phyloP scores from a whole-genome alignment of 139 green algal species.

The Chlorella sp. region DNA sequence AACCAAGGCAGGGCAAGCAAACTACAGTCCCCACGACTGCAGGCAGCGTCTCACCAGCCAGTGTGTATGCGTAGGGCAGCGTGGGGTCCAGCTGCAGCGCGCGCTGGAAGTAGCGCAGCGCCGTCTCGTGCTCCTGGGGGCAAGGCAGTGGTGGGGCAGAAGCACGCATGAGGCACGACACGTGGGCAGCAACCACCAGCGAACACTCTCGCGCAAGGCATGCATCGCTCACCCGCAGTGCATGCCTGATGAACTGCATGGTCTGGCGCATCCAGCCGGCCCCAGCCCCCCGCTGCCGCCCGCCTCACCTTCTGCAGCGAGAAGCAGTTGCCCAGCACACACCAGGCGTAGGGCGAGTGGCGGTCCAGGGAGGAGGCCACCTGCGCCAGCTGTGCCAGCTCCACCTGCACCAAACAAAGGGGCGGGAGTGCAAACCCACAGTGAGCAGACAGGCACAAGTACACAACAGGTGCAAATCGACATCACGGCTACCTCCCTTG shows the following conservation, averaged over 20 bases:
- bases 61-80: slow-evolving; percentile 87
- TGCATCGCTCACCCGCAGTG: no score
- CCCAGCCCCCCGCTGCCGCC: background rate
- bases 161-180: no score
- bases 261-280: background rate
- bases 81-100: slow-evolving; percentile 85
- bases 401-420: slow-evolving; percentile 48
- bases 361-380: slow-evolving; percentile 84
- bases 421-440: no score
- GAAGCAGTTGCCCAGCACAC: slow-evolving; percentile 95
- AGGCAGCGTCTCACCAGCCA: slow-evolving; percentile 62
- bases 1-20: no score
- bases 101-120: slow-evolving; percentile 67
- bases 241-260: no score
- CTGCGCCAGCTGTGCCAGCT: slow-evolving; percentile 92
- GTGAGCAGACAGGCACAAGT: no score
- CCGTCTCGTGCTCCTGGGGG: slow-evolving; percentile 44
- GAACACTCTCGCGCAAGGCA: no score
- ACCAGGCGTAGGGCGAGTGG: slow-evolving; percentile 86
- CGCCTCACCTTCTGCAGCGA: slow-evolving; percentile 79
- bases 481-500: no score
- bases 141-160: background rate
- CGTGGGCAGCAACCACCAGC: background rate
- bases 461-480: no score
- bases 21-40: no score